Evolutionary conservation across 2,329 filamentous ascomycete species (phyloP).

Genomic region (Neurospora sp.): DNA sequence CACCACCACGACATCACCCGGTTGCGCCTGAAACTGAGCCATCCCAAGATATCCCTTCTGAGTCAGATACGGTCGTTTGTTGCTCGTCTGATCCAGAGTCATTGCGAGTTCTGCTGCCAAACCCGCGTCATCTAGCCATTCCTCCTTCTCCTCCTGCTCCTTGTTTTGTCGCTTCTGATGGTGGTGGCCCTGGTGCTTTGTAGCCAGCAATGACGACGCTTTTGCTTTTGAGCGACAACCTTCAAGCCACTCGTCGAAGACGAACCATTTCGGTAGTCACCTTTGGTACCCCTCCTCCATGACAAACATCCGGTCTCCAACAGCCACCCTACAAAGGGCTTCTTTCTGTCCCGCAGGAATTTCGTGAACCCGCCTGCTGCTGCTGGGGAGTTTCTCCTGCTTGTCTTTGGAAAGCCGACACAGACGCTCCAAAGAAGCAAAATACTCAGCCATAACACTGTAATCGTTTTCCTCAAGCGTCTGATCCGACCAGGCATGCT

Average conservation of each 20-base stretch:
- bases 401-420: not conserved
- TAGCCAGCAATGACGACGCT: not conserved
- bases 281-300: not conserved
- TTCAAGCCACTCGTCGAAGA: not conserved
- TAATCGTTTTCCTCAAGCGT: not conserved
- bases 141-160: not conserved
- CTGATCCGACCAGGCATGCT: not conserved
- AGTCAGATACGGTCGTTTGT: not conserved
- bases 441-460: not conserved
- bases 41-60: not conserved
- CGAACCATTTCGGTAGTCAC: not conserved
- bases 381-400: not conserved
- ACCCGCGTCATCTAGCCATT: not conserved
- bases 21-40: not conserved
- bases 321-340: not conserved
- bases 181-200: not conserved
- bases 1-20: not conserved
- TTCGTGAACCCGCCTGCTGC: not conserved
- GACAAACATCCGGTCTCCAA: not conserved
- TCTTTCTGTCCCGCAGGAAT: not conserved
- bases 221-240: not conserved
- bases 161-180: conserved; percentile 1
- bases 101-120: not conserved
- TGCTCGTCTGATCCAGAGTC: not conserved
- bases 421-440: not conserved